Evolutionary conservation across 192 early-diverging fungal species (phyloP).

Genomic region (Fimicolochytrium jonesii): DNA sequence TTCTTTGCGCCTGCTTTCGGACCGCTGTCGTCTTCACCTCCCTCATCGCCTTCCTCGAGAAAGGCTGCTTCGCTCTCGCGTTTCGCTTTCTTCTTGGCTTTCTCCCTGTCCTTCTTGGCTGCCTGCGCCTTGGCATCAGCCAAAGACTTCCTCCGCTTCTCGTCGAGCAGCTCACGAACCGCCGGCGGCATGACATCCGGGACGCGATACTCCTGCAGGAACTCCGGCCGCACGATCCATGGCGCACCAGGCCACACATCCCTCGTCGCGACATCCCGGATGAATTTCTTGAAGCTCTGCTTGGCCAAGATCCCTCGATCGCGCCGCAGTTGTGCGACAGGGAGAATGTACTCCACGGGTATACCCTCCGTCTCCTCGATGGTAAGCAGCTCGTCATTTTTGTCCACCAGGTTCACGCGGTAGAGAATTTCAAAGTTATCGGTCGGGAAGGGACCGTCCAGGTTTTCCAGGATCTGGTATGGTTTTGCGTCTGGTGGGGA

Average conservation of each 20-base stretch:
- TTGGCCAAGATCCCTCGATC: slow-evolving; percentile 67
- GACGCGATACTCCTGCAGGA: slow-evolving; percentile 23
- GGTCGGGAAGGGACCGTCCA: background rate
- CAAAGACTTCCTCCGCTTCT: slow-evolving; percentile 23
- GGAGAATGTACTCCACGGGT: slow-evolving; percentile 19
- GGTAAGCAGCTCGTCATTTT: slow-evolving; percentile 37
- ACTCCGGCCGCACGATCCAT: slow-evolving; percentile 53
- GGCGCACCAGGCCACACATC: slow-evolving; percentile 71
- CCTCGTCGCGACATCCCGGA: slow-evolving; percentile 60
- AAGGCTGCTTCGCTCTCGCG: slow-evolving; percentile 4
- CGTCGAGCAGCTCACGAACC: slow-evolving; percentile 17
- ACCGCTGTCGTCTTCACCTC: slow-evolving; percentile 16
- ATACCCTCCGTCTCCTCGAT: slow-evolving; percentile 32
- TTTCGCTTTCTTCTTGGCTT: slow-evolving; percentile 34
- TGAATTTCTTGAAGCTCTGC: slow-evolving; percentile 64
- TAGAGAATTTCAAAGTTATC: slow-evolving; percentile 9
- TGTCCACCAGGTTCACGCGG: slow-evolving; percentile 46
- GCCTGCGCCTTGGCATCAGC: slow-evolving; percentile 9
- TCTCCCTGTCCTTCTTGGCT: slow-evolving; percentile 25
- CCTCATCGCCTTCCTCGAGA: slow-evolving; percentile 33
- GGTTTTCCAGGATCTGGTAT: background rate
- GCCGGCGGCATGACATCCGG: slow-evolving; percentile 9
- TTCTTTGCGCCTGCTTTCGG: background rate
- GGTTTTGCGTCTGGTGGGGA: background rate
- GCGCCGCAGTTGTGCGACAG: slow-evolving; percentile 37